These are phyloP conservation scores for Xylaria digitata DNA, from an alignment of 2,329 filamentous ascomycete species.

Conservation along the genomic window DNA sequence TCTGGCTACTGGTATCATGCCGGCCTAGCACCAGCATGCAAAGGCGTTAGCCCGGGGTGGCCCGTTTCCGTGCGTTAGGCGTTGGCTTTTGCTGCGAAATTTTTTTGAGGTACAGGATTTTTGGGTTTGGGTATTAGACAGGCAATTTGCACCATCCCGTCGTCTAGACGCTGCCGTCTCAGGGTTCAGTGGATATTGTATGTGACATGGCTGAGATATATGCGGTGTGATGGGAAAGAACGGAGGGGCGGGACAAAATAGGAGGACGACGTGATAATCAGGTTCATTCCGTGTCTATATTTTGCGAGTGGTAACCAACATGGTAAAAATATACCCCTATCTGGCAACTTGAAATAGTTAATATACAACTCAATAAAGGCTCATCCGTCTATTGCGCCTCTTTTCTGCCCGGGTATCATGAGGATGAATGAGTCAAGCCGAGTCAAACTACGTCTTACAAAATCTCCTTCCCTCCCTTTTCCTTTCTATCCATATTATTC, in stretches of 20 bases:
- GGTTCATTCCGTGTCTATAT: conserved; percentile 12
- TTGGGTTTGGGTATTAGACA: conserved; percentile 1
- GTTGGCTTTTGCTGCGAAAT: conserved; percentile 23
- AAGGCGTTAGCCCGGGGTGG: conserved; percentile 41
- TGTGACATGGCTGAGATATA: neutral
- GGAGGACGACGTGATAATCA: neutral
- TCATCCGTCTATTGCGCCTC: neutral
- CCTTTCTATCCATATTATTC: neutral
- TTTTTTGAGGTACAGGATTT: conserved; percentile 9
- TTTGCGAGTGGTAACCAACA: conserved; percentile 10
- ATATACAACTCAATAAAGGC: conserved; percentile 10
- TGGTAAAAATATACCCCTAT: conserved; percentile 25
- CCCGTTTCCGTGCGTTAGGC: conserved; percentile 22
- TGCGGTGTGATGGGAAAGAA: neutral
- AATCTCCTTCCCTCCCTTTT: neutral
- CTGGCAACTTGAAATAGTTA: conserved; percentile 11
- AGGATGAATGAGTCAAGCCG: neutral
- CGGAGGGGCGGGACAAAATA: neutral
- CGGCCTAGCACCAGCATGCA: conserved; percentile 40
- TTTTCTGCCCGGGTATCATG: conserved; percentile 14
- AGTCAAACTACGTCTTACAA: neutral
- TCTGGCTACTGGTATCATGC: conserved; percentile 37
- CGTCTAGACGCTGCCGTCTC: neutral
- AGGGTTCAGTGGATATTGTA: neutral
- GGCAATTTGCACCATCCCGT: neutral